These are phyloP conservation scores for Clitoria ternatea DNA, from an alignment of 306 rosid species.

Conservation along the genomic window DNA sequence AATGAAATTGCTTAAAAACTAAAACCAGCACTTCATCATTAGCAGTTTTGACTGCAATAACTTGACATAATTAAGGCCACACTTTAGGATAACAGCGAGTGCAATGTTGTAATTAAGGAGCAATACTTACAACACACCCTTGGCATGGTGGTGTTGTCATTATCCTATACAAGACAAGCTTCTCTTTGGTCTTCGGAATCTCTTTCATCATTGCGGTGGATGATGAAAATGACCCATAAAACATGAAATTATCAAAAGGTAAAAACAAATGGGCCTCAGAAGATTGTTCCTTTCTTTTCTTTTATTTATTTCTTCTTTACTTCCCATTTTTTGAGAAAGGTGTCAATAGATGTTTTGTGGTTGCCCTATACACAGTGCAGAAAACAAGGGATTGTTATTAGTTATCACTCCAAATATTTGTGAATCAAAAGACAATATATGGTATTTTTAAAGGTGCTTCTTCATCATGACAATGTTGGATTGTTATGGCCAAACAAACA, in stretches of 20 bases:
- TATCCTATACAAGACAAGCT: constrained; percentile 43
- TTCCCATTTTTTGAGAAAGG: constrained; percentile 14
- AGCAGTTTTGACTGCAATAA: constrained; percentile 32
- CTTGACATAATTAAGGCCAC: constrained; percentile 31
- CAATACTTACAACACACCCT: constrained; percentile 28
- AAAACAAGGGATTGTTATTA: neutral
- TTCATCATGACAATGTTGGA: constrained; percentile 30
- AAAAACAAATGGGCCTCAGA: constrained; percentile 28
- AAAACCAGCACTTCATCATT: constrained; percentile 26
- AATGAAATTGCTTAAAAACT: constrained; percentile 14
- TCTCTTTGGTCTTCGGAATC: constrained; percentile 37
- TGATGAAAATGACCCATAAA: constrained; percentile 38
- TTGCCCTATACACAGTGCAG: neutral
- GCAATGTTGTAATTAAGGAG: constrained; percentile 21
- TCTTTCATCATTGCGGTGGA: constrained; percentile 52
- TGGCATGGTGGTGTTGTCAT: constrained; percentile 47
- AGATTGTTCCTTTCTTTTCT: neutral
- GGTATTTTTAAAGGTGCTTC: constrained; percentile 8
- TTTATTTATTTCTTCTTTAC: neutral
- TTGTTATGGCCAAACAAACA: constrained; percentile 17
- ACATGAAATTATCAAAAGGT: constrained; percentile 39
- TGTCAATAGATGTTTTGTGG: constrained; percentile 5
- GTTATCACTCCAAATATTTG: constrained; percentile 1
- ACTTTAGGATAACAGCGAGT: constrained; percentile 27
- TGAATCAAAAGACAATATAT: neutral